Evolutionary conservation across 176 grass and related monocot genomes (phyloP).

Genomic region (Aechmea fasciata): DNA sequence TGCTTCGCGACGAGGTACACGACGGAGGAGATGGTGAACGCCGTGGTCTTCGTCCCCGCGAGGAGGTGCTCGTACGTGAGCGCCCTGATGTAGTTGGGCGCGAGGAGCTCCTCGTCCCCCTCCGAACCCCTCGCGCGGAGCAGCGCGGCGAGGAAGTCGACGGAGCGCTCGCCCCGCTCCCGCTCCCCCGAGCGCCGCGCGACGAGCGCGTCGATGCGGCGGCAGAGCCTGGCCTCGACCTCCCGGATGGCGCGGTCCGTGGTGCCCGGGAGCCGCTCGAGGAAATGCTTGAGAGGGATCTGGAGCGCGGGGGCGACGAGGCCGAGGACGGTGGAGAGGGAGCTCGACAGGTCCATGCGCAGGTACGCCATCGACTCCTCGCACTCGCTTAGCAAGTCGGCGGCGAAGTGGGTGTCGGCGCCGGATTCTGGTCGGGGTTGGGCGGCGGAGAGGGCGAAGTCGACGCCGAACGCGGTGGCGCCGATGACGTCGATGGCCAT

Average conservation of each 20-base stretch:
- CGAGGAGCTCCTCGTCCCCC: constrained; percentile 29
- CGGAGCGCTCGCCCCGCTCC: neutral
- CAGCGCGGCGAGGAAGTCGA: constrained; percentile 70
- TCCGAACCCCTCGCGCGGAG: constrained; percentile 41
- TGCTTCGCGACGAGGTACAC: constrained; percentile 73
- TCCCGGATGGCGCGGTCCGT: constrained; percentile 60
- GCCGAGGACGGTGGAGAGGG: constrained; percentile 74
- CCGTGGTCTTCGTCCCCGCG: constrained; percentile 95
- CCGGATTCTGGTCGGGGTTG: neutral
- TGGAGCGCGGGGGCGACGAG: constrained; percentile 58
- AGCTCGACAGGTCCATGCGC: constrained; percentile 87
- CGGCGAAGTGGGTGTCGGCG: constrained; percentile 9
- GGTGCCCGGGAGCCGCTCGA: constrained; percentile 49
- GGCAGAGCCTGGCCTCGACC: constrained; percentile 56
- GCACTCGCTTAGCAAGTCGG: constrained; percentile 61
- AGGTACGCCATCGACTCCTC: constrained; percentile 56
- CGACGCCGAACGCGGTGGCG: constrained; percentile 75
- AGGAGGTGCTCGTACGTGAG: constrained; percentile 90
- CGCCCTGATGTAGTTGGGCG: constrained; percentile 52
- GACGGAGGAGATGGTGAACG: constrained; percentile 77
- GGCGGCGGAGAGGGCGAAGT: constrained; percentile 55
- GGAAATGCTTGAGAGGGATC: constrained; percentile 42
- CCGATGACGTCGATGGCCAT: constrained; percentile 84
- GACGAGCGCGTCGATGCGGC: constrained; percentile 63
- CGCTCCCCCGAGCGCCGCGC: constrained; percentile 34